Evolutionary conservation across 1,284 basidiomycete genomes (phyloP).

Genomic region (Leccinum variabile): DNA sequence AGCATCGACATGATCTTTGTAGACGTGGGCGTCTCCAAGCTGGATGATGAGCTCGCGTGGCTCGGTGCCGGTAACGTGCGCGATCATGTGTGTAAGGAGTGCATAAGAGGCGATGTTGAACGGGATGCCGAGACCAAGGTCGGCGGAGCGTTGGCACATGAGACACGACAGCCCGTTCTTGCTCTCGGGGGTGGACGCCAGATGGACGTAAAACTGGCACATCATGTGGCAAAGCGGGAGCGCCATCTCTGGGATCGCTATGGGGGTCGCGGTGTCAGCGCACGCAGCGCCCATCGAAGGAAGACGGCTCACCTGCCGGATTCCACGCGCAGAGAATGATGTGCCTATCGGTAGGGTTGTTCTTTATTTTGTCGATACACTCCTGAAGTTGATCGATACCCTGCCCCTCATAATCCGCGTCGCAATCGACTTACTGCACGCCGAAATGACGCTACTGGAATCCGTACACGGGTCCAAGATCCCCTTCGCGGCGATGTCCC

Average conservation of each 20-base stretch:
- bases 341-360: slow-evolving; percentile 92
- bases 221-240: slow-evolving; percentile 98
- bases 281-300: too few species aligned
- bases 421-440: slow-evolving; percentile 82
- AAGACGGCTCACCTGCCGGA: slow-evolving; percentile 67
- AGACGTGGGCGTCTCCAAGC: slow-evolving; percentile 97
- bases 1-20: slow-evolving; percentile 89
- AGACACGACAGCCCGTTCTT: slow-evolving; percentile 87
- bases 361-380: slow-evolving; percentile 89
- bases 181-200: slow-evolving; percentile 56
- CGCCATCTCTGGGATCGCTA: slow-evolving; percentile 92
- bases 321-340: slow-evolving; percentile 98
- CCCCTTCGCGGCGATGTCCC: slow-evolving; percentile 83
- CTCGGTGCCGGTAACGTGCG: slow-evolving; percentile 84
- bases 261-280: neutral
- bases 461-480: slow-evolving; percentile 95
- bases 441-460: slow-evolving; percentile 99
- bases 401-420: slow-evolving; percentile 81
- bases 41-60: slow-evolving; percentile 90
- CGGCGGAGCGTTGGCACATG: slow-evolving; percentile 98
- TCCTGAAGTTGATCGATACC: slow-evolving; percentile 93
- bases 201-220: slow-evolving; percentile 97
- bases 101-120: slow-evolving; percentile 99
- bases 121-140: slow-evolving; percentile 94
- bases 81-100: slow-evolving; percentile 95